Conservation (phyloP, 2,329 filamentous ascomycete genomes). For the Trichoderma hamatum region DNA sequence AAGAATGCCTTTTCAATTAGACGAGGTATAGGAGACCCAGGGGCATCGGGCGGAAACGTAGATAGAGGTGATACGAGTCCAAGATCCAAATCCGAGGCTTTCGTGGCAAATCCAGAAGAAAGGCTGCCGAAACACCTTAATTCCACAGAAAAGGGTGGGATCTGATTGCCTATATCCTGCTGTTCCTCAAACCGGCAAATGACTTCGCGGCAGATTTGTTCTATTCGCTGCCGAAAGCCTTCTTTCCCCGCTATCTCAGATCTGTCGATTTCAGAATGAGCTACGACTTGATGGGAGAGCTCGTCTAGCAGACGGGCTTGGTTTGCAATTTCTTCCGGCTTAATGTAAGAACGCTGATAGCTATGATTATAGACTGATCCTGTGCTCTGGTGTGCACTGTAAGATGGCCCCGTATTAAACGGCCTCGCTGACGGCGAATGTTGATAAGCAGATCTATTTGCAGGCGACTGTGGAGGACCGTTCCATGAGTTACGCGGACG, state of each 20-base stretch:
- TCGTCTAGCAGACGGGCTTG: slow-evolving; percentile 55
- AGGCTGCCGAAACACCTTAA: slow-evolving; percentile 82
- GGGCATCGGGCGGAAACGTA: slow-evolving; percentile 53
- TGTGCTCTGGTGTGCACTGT: slow-evolving; percentile 10
- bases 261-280: slow-evolving; percentile 63
- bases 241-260: slow-evolving; percentile 72
- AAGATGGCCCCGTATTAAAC: slow-evolving; percentile 32
- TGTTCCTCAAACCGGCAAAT: slow-evolving; percentile 56
- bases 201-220: slow-evolving; percentile 64
- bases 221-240: slow-evolving; percentile 65
- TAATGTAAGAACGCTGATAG: slow-evolving; percentile 40
- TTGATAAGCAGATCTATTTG: slow-evolving; percentile 1
- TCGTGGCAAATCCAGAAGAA: slow-evolving; percentile 81
- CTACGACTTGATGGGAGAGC: slow-evolving; percentile 50
- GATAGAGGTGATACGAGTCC: slow-evolving; percentile 71
- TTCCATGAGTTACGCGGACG: slow-evolving; percentile 33
- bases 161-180: slow-evolving; percentile 46
- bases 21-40: slow-evolving; percentile 68
- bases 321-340: slow-evolving; percentile 50
- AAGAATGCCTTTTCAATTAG: slow-evolving; percentile 76
- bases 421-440: neutral
- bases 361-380: slow-evolving; percentile 38
- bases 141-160: slow-evolving; percentile 61
- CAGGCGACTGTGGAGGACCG: slow-evolving; percentile 28
- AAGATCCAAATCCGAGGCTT: slow-evolving; percentile 89